Evolutionary conservation across 2,329 filamentous ascomycete genomes (phyloP).

Genomic region (Cladosporium colombiae): DNA sequence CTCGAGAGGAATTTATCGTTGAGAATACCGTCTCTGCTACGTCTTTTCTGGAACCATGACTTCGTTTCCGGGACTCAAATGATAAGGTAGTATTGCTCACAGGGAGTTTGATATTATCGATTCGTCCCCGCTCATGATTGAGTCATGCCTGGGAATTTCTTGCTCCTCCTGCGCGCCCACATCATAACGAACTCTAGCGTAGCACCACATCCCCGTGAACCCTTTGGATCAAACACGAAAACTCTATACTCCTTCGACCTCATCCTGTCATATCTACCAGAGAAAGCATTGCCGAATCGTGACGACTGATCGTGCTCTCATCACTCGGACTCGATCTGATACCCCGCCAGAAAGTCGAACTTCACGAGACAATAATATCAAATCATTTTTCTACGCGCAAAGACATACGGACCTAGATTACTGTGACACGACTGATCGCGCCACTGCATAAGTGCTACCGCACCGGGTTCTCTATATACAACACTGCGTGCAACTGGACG

Average conservation of each 20-base stretch:
- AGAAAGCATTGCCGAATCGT: neutral
- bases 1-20: too few relatives aligned
- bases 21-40: too few relatives aligned
- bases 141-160: slow-evolving; percentile 7
- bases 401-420: neutral
- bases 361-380: slow-evolving; percentile 2
- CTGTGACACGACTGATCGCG: neutral
- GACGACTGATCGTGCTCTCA: neutral
- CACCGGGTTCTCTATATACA: neutral
- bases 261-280: neutral
- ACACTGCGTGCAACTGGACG: neutral
- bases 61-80: too few relatives aligned
- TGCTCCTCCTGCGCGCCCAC: neutral
- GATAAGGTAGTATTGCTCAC: neutral
- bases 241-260: neutral
- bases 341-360: slow-evolving; percentile 5
- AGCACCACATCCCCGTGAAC: neutral
- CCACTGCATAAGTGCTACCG: neutral
- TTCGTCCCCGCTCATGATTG: neutral
- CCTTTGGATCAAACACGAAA: neutral
- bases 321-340: slow-evolving; percentile 1
- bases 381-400: neutral
- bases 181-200: neutral
- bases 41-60: too few relatives aligned
- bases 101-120: neutral